Evolutionary conservation across 148 eudicot species (phyloP).

Genomic region (Polygonum aviculare): DNA sequence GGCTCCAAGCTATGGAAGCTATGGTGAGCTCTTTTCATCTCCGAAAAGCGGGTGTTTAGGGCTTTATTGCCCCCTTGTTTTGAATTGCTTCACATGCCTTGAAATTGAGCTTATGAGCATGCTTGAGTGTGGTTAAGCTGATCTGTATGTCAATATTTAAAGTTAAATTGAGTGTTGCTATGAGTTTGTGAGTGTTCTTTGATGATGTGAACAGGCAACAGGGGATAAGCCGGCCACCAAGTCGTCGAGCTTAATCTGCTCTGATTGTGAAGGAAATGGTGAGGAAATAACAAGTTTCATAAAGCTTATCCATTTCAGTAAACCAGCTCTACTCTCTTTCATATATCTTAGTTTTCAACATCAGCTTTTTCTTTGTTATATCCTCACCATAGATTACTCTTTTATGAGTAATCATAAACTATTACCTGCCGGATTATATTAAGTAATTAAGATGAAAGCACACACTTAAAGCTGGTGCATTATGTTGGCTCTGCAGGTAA

Average conservation of each 20-base stretch:
- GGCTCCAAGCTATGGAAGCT: neutral
- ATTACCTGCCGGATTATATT: no score
- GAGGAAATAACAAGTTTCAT: slow-evolving; percentile 6
- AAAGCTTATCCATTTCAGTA: neutral
- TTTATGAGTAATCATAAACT: no score
- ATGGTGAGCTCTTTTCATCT: slow-evolving; percentile 9
- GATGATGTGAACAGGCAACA: slow-evolving; percentile 22
- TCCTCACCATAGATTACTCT: no score
- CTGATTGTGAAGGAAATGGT: slow-evolving; percentile 57
- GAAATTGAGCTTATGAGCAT: neutral
- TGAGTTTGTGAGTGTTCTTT: neutral
- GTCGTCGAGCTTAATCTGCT: slow-evolving; percentile 30
- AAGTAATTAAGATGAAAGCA: no score
- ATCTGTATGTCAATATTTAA: no score
- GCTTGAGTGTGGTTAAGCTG: neutral
- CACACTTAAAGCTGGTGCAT: slow-evolving; percentile 46
- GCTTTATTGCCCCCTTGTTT: neutral
- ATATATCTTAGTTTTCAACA: no score
- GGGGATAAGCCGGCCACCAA: slow-evolving; percentile 25
- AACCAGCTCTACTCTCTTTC: neutral
- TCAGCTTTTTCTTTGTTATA: no score
- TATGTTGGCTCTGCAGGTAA: slow-evolving; percentile 64
- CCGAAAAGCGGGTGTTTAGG: neutral
- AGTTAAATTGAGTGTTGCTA: neutral
- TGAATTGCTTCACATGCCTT: neutral